phyloP scores from a whole-genome alignment of 139 green algal genomes.

The Chlamydomonas sp. region DNA sequence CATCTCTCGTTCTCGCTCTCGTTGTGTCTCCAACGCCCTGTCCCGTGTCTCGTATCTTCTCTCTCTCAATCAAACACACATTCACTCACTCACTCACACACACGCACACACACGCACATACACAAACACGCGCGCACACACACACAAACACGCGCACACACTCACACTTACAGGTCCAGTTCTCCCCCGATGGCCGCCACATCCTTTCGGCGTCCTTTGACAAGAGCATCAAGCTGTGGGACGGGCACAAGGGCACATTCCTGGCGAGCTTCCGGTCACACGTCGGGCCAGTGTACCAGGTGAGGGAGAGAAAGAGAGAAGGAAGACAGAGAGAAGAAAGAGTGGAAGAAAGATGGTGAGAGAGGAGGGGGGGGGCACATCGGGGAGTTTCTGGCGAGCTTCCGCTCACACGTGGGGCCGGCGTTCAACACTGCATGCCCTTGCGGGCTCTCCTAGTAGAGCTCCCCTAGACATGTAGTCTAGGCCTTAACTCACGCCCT shows the following conservation, averaged over 20 bases:
- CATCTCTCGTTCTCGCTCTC: too few species aligned
- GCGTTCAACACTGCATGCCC: too few species aligned
- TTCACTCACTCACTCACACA: too few species aligned
- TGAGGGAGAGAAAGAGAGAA: slow-evolving; percentile 12
- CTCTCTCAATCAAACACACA: too few species aligned
- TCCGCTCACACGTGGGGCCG: slow-evolving; percentile 88
- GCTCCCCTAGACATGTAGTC: too few species aligned
- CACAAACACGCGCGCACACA: too few species aligned
- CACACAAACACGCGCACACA: too few species aligned
- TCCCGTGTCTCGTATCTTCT: too few species aligned
- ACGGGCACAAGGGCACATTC: slow-evolving; percentile 84
- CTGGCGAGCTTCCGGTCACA: slow-evolving; percentile 84
- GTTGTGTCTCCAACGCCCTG: too few species aligned
- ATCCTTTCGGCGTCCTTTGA: slow-evolving; percentile 92
- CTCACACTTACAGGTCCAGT: slow-evolving; percentile 68
- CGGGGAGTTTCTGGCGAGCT: slow-evolving; percentile 82
- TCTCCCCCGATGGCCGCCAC: slow-evolving; percentile 91
- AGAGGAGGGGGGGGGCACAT: slow-evolving; percentile 76
- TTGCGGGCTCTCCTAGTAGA: too few species aligned
- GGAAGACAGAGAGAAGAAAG: background rate
- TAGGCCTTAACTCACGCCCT: too few species aligned
- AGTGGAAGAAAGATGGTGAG: background rate
- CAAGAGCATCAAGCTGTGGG: slow-evolving; percentile 96
- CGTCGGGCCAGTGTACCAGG: slow-evolving; percentile 94
- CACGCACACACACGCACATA: too few species aligned